Conservation (phyloP, 179 eudicot species). For the Pouteria campechiana region DNA sequence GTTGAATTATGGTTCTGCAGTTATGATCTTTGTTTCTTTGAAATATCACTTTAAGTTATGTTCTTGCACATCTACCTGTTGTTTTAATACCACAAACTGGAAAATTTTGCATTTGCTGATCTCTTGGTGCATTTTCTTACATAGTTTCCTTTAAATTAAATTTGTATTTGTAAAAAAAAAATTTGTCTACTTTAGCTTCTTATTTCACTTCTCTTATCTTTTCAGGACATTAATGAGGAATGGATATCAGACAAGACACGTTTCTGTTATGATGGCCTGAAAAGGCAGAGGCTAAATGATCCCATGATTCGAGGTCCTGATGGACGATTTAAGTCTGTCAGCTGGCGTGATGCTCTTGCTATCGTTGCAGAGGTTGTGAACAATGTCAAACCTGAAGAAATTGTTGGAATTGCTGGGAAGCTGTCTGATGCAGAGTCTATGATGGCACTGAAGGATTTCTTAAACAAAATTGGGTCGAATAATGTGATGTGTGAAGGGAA, state of each 20-base stretch:
- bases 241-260: constrained; percentile 99
- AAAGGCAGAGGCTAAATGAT: constrained; percentile 95
- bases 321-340: constrained; percentile 84
- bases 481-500: constrained; percentile 92
- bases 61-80: too few relatives aligned
- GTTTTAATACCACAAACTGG: too few relatives aligned
- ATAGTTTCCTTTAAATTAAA: too few relatives aligned
- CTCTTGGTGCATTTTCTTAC: too few relatives aligned
- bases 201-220: constrained; percentile 7
- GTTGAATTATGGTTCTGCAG: too few relatives aligned
- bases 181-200: too few relatives aligned
- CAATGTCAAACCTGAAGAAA: constrained; percentile 75
- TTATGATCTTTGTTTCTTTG: too few relatives aligned
- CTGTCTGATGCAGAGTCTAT: constrained; percentile 96
- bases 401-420: constrained; percentile 90
- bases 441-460: constrained; percentile 88
- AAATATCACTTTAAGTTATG: too few relatives aligned
- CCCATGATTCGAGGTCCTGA: constrained; percentile 97
- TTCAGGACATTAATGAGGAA: constrained; percentile 95
- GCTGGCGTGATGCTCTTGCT: constrained; percentile 98
- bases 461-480: constrained; percentile 90
- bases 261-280: constrained; percentile 93
- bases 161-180: too few relatives aligned
- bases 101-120: too few relatives aligned
- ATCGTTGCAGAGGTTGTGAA: constrained; percentile 81